Evolutionary conservation across 208 protist species (phyloP), one percentile per base, ranked within the genome.

Genomic region (Vickermania ingenoplastis): DNA sequence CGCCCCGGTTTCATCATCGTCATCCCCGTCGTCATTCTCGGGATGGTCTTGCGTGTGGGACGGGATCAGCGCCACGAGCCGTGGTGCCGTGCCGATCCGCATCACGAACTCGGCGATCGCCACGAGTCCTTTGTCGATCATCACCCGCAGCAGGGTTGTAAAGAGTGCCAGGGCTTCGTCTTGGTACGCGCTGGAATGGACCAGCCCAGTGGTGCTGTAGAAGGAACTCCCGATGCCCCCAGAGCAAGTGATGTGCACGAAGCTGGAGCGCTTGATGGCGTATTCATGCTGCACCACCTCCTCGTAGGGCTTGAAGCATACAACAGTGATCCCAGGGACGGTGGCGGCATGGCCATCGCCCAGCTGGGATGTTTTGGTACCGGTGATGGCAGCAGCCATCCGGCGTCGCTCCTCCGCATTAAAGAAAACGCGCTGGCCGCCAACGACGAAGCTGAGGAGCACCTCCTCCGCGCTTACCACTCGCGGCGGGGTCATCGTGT

Each of bases 21-120:
- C 50, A 5, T 28, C 50, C 21, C 21, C 50, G 7, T 54, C 50
- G 50, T 26, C 24, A 21, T 17, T 25, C 41, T 17, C n/a, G 13
- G 24, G 25, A 7, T 17, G 7, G 7, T 45, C 36, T 17, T 7
- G 7, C 17, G 36, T 45, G 17, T 65, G 61, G 11, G 81, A 78
- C n/a, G 90, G 83, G 0, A 90, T 69, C 22, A 94, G 63, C 1
- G 86, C 87, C 3, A 92, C 87, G 30, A 92, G 73, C 21, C 78
- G 73, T 26, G 90, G 90, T 26, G 67, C 62, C 7, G 63, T 31
- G 27, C 26, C 48, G 21, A 25, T 52, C 0, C 72, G 54, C 28
- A 63, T 50, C 31, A 81, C 55, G 49, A 78, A 77, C 60, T 86
- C 75, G n/a, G 83, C 83, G 21, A 96, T 82, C 14, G 81, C 86